Evolutionary conservation across 1,284 basidiomycete genomes (phyloP).

Genomic region (Apiotrichum sp.): DNA sequence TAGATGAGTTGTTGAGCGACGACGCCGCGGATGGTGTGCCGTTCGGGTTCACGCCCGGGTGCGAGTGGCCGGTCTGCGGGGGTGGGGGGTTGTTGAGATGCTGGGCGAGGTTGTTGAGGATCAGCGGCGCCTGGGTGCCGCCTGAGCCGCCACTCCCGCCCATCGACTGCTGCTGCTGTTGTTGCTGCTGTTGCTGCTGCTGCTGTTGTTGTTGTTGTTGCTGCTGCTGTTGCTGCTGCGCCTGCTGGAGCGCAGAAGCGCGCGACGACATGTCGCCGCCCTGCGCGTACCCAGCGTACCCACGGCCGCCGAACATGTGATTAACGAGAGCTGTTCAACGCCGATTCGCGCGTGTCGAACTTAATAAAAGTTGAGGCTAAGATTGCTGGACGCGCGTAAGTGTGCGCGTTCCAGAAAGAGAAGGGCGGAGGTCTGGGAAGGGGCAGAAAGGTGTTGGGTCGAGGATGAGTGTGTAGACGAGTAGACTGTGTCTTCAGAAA

Average conservation of each 20-base stretch:
- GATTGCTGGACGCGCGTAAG: conserved; percentile 38
- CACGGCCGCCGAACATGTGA: conserved; percentile 23
- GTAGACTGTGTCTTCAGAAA: too few relatives aligned
- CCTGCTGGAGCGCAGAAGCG: conserved; percentile 10
- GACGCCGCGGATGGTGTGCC: conserved; percentile 3
- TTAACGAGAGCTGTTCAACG: conserved; percentile 96
- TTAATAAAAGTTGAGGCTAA: conserved; percentile 25
- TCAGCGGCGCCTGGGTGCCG: conserved; percentile 25
- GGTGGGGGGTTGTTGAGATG: conserved; percentile 48
- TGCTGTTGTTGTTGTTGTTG: conserved; percentile 11
- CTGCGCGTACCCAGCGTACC: conserved; percentile 12
- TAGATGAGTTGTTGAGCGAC: conserved; percentile 4
- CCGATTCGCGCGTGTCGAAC: conserved; percentile 66
- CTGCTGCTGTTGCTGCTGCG: conserved; percentile 10
- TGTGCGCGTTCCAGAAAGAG: conserved; percentile 51
- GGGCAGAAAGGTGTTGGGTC: too few relatives aligned
- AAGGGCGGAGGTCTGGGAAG: conserved; percentile 9
- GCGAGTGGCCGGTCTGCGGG: conserved; percentile 15
- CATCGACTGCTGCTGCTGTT: conserved; percentile 3
- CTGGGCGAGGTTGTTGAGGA: conserved; percentile 44
- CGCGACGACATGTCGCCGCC: conserved; percentile 15
- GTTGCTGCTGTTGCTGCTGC: conserved; percentile 9
- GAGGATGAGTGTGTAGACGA: too few relatives aligned
- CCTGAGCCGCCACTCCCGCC: conserved; percentile 8
- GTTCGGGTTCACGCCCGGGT: conserved; percentile 5